Evolutionary conservation across 1,284 basidiomycete species (phyloP), one percentile per base, ranked within the genome.

Genomic region (Ganoderma boninense): DNA sequence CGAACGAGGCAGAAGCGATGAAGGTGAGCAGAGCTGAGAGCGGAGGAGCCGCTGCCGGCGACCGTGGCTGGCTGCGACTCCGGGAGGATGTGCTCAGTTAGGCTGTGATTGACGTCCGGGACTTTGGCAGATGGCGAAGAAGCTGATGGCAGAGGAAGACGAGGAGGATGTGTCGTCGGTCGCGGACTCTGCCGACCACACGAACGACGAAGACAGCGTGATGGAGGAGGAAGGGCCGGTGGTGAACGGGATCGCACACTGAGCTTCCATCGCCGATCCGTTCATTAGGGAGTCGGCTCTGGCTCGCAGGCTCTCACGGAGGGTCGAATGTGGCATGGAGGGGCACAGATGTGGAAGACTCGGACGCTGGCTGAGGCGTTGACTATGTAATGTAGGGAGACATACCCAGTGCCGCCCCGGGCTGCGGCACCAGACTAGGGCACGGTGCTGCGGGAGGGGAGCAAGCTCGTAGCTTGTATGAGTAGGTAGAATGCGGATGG

Each of bases 1-100:
- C 94, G 3, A 96, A 96, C 68, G 95, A 97, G 81, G 95, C 95
- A 1, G 94, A 96, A 78, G 95, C 95, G 43, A 95, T 97, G 94
- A 95, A 95, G 89, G 93, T 92, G 61, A 65, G 73, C 66, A 16
- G 54, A 14, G 18, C 18, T 43, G 13, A 49, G n/a, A 20, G 8
- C 20, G 46, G 46, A 49, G 46, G 20, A 49, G 20, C 46, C 54
- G 26, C 38, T 10, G 10, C 38, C 38, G 38, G 38, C 7, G 7
- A 38, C 38, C 38, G 1, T 38, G 23, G n/a, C 32, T 80, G 70
- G 62, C 23, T 74, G 63, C 72, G 65, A 57, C 64, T 54, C 71
- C 67, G 64, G 64, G 42, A 43, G 49, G 26, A 14, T 29, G 35
- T 69, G 23, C 69, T 57, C 54, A n/a, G 57, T 65, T 23, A 20